Evolutionary conservation across 495 filamentous ascomycete genomes (phyloP).

Genomic region (Lepraria neglecta): DNA sequence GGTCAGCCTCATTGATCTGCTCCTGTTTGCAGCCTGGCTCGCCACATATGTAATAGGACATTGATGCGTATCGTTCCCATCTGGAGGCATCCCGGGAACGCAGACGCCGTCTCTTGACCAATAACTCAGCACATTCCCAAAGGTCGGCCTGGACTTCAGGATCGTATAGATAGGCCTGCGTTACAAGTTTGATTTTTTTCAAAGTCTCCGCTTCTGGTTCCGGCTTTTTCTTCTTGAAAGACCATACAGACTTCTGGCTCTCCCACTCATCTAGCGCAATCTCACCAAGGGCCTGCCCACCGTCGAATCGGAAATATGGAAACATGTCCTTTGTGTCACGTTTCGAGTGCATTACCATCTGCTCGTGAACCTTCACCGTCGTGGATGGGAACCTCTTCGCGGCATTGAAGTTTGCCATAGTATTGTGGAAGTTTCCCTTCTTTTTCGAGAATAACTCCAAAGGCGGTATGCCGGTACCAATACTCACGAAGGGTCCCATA

Average conservation of each 20-base stretch:
- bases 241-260: background rate
- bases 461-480: slow-evolving; percentile 13
- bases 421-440: background rate
- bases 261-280: slow-evolving; percentile 15
- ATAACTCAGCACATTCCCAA: slow-evolving; percentile 8
- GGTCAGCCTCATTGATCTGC: background rate
- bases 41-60: slow-evolving; percentile 17
- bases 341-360: background rate
- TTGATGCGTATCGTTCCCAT: slow-evolving; percentile 21
- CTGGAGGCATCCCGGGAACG: slow-evolving; percentile 10
- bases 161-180: background rate
- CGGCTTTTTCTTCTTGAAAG: background rate
- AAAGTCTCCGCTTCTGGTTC: slow-evolving; percentile 10
- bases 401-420: slow-evolving; percentile 1
- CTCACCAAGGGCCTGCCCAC: slow-evolving; percentile 4
- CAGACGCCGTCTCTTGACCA: slow-evolving; percentile 12
- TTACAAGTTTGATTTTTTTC: background rate
- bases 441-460: slow-evolving; percentile 2
- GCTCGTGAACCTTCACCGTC: background rate
- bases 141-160: slow-evolving; percentile 7
- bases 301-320: slow-evolving; percentile 17
- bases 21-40: background rate
- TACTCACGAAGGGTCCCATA: slow-evolving; percentile 18
- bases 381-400: background rate
- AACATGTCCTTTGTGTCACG: background rate